Percentiles rank a stretch among this genome's conserved stretches.
These are phyloP conservation scores for Trichocomaceae sp. DNA, from an alignment of 2,329 filamentous ascomycete species.

Conservation along the genomic window DNA sequence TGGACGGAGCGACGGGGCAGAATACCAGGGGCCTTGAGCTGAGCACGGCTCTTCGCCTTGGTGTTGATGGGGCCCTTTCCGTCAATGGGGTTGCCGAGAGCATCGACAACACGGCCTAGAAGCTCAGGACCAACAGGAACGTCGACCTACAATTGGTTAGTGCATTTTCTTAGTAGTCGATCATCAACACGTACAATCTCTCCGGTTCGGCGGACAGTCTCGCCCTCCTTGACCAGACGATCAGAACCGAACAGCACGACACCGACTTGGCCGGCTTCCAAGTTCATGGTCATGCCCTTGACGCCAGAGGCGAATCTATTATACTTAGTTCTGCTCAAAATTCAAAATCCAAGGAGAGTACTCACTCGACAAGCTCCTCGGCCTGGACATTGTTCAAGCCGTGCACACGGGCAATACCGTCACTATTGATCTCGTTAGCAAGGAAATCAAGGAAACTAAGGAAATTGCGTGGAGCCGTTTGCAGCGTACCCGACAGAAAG, in stretches of 20 bases:
- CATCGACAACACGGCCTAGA: constrained; percentile 96
- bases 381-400: constrained; percentile 99
- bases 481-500: constrained; percentile 98
- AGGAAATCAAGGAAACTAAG: too few species aligned
- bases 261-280: constrained; percentile 99
- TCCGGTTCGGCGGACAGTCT: constrained; percentile 99
- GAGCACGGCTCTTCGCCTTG: constrained; percentile 87
- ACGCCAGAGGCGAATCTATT: constrained; percentile 94
- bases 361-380: constrained; percentile 99
- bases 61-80: constrained; percentile 96
- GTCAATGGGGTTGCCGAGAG: constrained; percentile 98
- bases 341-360: constrained; percentile 28
- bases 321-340: constrained; percentile 19
- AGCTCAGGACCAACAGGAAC: constrained; percentile 88
- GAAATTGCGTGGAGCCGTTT: too few species aligned
- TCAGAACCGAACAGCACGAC: constrained; percentile 99
- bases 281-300: constrained; percentile 99
- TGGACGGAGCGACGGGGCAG: constrained; percentile 94
- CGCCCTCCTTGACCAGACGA: constrained; percentile 98
- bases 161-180: constrained; percentile 14
- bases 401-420: constrained; percentile 99
- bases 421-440: constrained; percentile 54
- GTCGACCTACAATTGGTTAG: constrained; percentile 62
- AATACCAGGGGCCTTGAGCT: constrained; percentile 98
- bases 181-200: constrained; percentile 73